Conservation (phyloP, 73 alveolate species). For the Symbiodinium natans region DNA sequence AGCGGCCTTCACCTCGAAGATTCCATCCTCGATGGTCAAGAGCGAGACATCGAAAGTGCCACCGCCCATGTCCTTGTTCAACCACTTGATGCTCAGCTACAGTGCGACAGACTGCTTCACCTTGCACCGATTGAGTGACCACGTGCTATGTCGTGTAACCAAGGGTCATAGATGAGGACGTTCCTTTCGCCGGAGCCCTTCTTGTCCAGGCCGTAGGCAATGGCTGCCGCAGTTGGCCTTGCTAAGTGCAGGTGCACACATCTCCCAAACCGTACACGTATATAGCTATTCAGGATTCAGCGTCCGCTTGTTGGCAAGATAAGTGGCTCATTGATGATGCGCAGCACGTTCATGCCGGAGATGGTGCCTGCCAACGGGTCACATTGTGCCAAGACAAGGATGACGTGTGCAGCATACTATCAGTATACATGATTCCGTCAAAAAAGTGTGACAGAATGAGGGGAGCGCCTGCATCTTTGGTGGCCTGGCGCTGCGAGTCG, state of each 20-base stretch:
- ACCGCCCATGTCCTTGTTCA: conserved; percentile 42
- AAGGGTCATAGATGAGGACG: conserved; percentile 95
- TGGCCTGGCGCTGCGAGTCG: conserved; percentile 96
- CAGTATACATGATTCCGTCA: too few relatives aligned
- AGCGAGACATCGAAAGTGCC: conserved; percentile 99
- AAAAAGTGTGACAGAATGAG: too few relatives aligned
- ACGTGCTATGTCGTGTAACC: background rate
- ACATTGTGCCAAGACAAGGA: too few relatives aligned
- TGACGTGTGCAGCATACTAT: too few relatives aligned
- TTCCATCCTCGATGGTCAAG: conserved; percentile 98
- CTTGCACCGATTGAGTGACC: background rate
- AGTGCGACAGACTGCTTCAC: too few relatives aligned
- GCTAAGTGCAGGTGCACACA: too few relatives aligned
- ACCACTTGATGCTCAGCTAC: background rate
- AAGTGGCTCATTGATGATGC: conserved; percentile 99
- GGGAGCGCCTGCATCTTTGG: conserved; percentile 96
- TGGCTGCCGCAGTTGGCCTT: conserved; percentile 98
- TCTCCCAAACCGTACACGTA: too few relatives aligned
- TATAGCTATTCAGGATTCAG: too few relatives aligned
- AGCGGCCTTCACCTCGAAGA: conserved; percentile 97
- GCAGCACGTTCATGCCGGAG: conserved; percentile 97
- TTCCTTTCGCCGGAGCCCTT: conserved; percentile 97
- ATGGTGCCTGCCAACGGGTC: too few relatives aligned
- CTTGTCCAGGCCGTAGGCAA: conserved; percentile 98
- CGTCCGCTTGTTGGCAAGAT: too few relatives aligned